These are phyloP conservation scores for Coemansia interrupta DNA, from an alignment of 192 early-diverging fungal species.

Conservation along the genomic window DNA sequence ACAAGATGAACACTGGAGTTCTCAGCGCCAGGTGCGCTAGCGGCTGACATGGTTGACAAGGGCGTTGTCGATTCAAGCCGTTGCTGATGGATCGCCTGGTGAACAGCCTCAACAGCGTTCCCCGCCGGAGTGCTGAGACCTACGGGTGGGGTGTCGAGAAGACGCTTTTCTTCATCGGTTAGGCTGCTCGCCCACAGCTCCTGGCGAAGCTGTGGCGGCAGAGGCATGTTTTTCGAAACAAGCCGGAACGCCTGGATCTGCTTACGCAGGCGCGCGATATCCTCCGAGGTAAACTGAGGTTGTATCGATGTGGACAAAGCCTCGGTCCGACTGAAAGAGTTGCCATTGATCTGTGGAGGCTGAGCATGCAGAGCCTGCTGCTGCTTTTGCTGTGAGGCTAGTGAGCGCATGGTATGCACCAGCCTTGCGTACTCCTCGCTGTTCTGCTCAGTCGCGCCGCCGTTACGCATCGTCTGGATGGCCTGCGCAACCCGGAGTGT, in stretches of 20 bases:
- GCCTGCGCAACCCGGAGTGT: constrained; percentile 30
- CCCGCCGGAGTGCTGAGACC: constrained; percentile 47
- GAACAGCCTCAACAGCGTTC: constrained; percentile 59
- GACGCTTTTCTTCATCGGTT: constrained; percentile 40
- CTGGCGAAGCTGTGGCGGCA: constrained; percentile 69
- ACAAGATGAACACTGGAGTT: constrained; percentile 33
- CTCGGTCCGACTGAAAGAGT: neutral
- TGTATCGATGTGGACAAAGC: neutral
- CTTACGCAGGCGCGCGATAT: constrained; percentile 66
- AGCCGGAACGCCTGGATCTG: constrained; percentile 86
- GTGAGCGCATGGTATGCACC: constrained; percentile 52
- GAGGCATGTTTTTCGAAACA: constrained; percentile 71
- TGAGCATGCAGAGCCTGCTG: constrained; percentile 16
- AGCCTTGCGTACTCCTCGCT: constrained; percentile 71
- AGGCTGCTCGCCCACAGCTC: constrained; percentile 59
- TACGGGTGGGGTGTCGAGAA: constrained; percentile 33
- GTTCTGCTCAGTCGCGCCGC: constrained; percentile 74
- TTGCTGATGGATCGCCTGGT: constrained; percentile 17
- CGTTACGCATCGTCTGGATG: constrained; percentile 55
- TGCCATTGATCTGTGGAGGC: neutral
- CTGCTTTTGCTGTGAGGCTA: constrained; percentile 49
- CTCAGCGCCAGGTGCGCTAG: neutral
- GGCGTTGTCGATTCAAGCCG: neutral
- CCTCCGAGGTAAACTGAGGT: constrained; percentile 54
- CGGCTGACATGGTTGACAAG: neutral